Conservation (phyloP, 495 filamentous ascomycete species). For the Penicillium coffeae region DNA sequence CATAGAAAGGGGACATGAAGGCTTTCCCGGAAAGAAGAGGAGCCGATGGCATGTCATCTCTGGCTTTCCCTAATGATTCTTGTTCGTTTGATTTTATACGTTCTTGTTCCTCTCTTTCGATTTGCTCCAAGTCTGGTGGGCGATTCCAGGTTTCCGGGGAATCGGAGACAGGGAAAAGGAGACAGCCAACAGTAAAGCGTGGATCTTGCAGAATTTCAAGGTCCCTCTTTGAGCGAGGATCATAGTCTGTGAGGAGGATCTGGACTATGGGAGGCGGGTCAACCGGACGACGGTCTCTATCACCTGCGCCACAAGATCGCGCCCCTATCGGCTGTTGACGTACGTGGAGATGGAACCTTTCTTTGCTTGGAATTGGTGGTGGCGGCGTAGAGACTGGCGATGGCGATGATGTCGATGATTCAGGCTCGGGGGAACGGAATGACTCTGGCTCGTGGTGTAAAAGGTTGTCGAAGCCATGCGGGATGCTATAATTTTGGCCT, state of each 20-base stretch:
- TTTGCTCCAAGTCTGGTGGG: conserved; percentile 40
- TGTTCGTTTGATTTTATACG: conserved; percentile 7
- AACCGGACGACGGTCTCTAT: conserved; percentile 87
- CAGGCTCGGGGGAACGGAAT: conserved; percentile 4
- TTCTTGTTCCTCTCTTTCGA: conserved; percentile 44
- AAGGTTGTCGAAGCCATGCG: conserved; percentile 40
- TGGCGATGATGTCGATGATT: conserved; percentile 17
- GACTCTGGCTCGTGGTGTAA: conserved; percentile 29
- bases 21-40: conserved; percentile 40
- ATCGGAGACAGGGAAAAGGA: conserved; percentile 46
- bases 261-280: conserved; percentile 95
- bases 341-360: conserved; percentile 60
- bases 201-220: conserved; percentile 63
- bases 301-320: conserved; percentile 89
- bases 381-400: conserved; percentile 23
- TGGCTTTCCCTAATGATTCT: conserved; percentile 15
- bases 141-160: conserved; percentile 7
- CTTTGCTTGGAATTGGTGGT: conserved; percentile 19
- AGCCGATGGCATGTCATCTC: conserved; percentile 25
- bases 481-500: conserved; percentile 28
- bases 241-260: conserved; percentile 66
- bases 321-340: conserved; percentile 90
- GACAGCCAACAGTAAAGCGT: conserved; percentile 81
- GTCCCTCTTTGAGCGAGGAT: conserved; percentile 49
- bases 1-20: conserved; percentile 41